Conservation (phyloP, 345 rosid genomes). For the Salix purpurea region DNA sequence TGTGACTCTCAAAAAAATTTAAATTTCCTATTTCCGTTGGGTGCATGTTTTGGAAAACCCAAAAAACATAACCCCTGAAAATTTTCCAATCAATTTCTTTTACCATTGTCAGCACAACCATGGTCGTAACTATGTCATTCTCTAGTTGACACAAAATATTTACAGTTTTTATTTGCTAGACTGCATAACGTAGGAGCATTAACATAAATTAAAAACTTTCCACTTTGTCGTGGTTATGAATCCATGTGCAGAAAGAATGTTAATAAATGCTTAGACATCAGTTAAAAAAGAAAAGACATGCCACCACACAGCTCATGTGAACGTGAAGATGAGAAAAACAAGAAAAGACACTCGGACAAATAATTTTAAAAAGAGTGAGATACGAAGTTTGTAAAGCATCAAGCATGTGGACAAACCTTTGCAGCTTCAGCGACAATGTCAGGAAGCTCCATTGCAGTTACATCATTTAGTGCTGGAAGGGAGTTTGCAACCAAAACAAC, state of each 20-base stretch:
- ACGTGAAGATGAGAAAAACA: background rate
- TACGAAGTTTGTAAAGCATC: background rate
- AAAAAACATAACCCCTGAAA: background rate
- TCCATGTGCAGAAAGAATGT: background rate
- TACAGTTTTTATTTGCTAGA: too few species aligned
- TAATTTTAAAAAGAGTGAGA: background rate
- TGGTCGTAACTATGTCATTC: background rate
- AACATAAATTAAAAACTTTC: background rate
- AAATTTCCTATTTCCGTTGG: too few species aligned
- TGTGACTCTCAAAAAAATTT: too few species aligned
- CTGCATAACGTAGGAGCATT: background rate
- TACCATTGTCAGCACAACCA: background rate
- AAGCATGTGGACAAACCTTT: constrained; percentile 49
- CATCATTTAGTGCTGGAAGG: constrained; percentile 92
- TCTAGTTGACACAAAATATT: background rate
- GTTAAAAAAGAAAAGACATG: background rate
- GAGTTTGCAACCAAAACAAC: constrained; percentile 97
- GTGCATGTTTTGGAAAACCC: too few species aligned
- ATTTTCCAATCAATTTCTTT: background rate
- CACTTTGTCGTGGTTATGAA: background rate
- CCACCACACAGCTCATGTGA: background rate
- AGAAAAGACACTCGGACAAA: background rate
- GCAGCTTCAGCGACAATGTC: constrained; percentile 97
- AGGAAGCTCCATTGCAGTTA: constrained; percentile 97
- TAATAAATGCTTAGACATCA: background rate